These are phyloP conservation scores for Teratosphaeriaceae sp. DNA, from an alignment of 2,329 filamentous ascomycete species.

Conservation along the genomic window DNA sequence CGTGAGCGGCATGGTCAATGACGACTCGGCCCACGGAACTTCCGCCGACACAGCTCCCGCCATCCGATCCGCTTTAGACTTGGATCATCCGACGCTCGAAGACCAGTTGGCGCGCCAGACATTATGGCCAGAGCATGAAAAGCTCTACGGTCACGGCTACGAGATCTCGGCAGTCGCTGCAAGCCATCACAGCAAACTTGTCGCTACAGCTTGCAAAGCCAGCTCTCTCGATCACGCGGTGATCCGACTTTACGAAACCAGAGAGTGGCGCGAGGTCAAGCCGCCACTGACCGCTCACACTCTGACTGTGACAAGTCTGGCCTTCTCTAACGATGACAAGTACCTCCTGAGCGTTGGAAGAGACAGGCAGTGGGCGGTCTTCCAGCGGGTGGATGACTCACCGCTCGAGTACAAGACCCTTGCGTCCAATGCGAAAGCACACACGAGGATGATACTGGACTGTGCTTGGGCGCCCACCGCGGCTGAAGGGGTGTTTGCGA, in stretches of 20 bases:
- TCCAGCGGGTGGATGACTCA: slow-evolving; percentile 45
- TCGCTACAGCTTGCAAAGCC: slow-evolving; percentile 90
- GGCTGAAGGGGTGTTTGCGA: slow-evolving; percentile 59
- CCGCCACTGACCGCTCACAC: slow-evolving; percentile 80
- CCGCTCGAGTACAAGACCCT: slow-evolving; percentile 49
- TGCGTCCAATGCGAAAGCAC: slow-evolving; percentile 71
- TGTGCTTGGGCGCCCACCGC: slow-evolving; percentile 66
- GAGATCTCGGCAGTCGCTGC: slow-evolving; percentile 85
- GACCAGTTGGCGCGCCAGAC: slow-evolving; percentile 85
- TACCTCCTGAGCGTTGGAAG: slow-evolving; percentile 82
- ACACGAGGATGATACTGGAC: slow-evolving; percentile 87
- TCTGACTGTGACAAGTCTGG: slow-evolving; percentile 74
- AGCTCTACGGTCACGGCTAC: slow-evolving; percentile 96
- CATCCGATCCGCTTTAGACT: slow-evolving; percentile 56
- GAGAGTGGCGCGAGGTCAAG: slow-evolving; percentile 77
- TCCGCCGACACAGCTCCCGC: slow-evolving; percentile 51
- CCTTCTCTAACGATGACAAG: slow-evolving; percentile 68
- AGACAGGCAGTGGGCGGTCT: slow-evolving; percentile 87
- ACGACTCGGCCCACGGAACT: slow-evolving; percentile 46
- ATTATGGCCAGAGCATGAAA: slow-evolving; percentile 92
- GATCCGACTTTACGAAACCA: slow-evolving; percentile 82
- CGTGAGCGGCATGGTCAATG: slow-evolving; percentile 19
- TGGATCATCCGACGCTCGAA: slow-evolving; percentile 74
- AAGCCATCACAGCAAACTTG: slow-evolving; percentile 63
- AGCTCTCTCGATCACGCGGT: slow-evolving; percentile 92